phyloP scores from a whole-genome alignment of 495 filamentous ascomycete species.

The Tuber borchii region DNA sequence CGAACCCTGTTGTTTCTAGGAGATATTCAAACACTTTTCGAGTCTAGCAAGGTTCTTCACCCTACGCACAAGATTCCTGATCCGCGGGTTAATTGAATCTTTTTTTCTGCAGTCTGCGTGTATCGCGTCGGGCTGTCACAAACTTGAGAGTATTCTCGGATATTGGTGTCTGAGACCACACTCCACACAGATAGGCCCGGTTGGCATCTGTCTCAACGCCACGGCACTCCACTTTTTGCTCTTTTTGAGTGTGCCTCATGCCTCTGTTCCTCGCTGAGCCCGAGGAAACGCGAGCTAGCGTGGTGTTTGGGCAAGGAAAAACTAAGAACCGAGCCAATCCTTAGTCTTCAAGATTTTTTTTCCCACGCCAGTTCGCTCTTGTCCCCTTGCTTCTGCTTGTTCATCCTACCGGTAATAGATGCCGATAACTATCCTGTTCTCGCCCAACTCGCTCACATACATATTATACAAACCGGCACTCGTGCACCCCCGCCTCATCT shows the following conservation, averaged over 20 bases:
- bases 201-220: neutral
- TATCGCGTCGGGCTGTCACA: neutral
- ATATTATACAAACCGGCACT: neutral
- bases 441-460: neutral
- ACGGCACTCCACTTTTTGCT: neutral
- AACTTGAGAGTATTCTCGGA: neutral
- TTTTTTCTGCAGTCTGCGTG: neutral
- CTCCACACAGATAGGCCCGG: neutral
- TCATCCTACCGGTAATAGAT: neutral
- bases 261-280: neutral
- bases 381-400: conserved; percentile 1
- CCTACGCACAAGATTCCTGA: neutral
- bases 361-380: neutral
- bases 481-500: neutral
- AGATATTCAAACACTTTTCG: neutral
- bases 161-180: neutral
- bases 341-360: neutral
- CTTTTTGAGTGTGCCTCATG: too few relatives aligned
- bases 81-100: neutral
- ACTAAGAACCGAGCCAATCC: neutral
- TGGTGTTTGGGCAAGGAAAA: neutral
- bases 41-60: neutral
- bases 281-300: neutral
- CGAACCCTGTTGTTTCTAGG: neutral
- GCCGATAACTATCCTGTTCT: neutral